Conservation (phyloP, 2,329 filamentous ascomycete species). For the Aspergillus thermomutatus region DNA sequence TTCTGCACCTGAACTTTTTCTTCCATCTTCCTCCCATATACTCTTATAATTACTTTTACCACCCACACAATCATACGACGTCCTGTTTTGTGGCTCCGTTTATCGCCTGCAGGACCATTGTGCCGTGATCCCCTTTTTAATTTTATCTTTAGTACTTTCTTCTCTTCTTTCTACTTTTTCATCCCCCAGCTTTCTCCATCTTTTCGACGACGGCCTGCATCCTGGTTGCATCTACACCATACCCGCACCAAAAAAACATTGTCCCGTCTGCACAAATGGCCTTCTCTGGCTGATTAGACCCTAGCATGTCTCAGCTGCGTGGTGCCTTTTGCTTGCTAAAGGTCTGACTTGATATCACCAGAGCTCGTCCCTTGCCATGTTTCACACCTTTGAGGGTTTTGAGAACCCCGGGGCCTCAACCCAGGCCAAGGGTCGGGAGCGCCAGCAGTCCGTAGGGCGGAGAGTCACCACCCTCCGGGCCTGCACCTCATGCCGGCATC, state of each 20-base stretch:
- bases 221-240: slow-evolving; percentile 3
- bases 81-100: not conserved
- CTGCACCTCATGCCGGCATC: slow-evolving; percentile 72
- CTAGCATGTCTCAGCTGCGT: slow-evolving; percentile 13
- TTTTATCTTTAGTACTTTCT: not conserved
- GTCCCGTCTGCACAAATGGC: not conserved
- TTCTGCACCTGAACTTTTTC: not conserved
- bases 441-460: slow-evolving; percentile 32
- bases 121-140: not conserved
- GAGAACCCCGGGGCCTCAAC: slow-evolving; percentile 32
- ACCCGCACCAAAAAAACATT: not conserved
- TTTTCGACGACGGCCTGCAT: slow-evolving; percentile 4
- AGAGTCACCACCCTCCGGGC: slow-evolving; percentile 48
- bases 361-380: slow-evolving; percentile 27
- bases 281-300: slow-evolving; percentile 5
- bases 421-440: slow-evolving; percentile 29
- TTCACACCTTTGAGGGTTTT: slow-evolving; percentile 42
- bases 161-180: not conserved
- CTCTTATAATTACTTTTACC: not conserved
- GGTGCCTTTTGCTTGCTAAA: slow-evolving; percentile 6
- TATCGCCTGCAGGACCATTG: not conserved
- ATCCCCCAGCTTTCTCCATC: slow-evolving; percentile 1
- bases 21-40: not conserved
- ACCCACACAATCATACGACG: not conserved
- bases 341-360: not conserved